Evolutionary conservation across 306 rosid species (phyloP).

Genomic region (Spatholobus suberectus): DNA sequence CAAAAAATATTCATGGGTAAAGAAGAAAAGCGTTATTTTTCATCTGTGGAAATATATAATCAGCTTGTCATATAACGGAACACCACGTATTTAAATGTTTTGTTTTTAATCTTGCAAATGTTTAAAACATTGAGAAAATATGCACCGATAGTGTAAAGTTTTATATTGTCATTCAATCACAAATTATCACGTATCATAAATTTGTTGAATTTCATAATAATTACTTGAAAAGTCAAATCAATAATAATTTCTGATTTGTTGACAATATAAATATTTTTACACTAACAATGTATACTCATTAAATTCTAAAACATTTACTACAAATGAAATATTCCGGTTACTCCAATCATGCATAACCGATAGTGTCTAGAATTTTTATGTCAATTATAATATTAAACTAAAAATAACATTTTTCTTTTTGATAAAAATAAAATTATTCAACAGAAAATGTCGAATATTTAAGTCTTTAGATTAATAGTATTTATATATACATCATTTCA

Average conservation of each 20-base stretch:
- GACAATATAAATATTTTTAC: too few relatives aligned
- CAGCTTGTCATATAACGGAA: neutral
- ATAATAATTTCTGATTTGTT: too few relatives aligned
- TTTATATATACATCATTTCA: neutral
- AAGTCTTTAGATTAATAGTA: neutral
- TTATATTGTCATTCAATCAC: too few relatives aligned
- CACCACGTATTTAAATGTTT: neutral
- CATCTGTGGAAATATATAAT: neutral
- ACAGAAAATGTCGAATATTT: neutral
- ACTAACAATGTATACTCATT: too few relatives aligned
- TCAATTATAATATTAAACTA: too few relatives aligned
- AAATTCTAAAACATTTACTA: too few relatives aligned
- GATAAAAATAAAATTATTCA: neutral
- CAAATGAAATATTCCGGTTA: neutral
- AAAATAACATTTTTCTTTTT: neutral
- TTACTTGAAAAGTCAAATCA: too few relatives aligned
- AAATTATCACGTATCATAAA: too few relatives aligned
- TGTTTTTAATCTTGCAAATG: neutral
- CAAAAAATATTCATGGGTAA: neutral
- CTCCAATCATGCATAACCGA: neutral
- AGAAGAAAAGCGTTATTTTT: neutral
- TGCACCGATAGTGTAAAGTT: too few relatives aligned
- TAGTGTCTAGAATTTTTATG: neutral
- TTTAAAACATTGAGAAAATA: too few relatives aligned
- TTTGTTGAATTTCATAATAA: too few relatives aligned